Conservation (phyloP, 2,329 filamentous ascomycete species). For the Monilinia vaccinii-corymbosi region DNA sequence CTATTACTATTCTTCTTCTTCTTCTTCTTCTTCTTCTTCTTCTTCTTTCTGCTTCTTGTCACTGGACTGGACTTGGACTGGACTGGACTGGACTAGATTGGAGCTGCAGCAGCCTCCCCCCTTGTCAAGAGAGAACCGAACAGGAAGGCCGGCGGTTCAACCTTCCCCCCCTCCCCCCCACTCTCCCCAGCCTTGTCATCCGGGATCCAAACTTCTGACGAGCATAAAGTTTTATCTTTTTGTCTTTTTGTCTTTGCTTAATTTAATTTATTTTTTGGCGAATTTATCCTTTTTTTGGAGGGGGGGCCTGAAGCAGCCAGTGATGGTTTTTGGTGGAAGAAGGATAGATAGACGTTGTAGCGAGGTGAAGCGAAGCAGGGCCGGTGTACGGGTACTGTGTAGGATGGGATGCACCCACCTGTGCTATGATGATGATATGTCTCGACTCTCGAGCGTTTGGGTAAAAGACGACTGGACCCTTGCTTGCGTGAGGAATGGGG, state of each 20-base stretch:
- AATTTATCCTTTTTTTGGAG: too few species aligned
- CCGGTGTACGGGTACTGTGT: too few species aligned
- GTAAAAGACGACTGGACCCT: background rate
- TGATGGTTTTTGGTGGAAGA: too few species aligned
- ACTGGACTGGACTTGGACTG: too few species aligned
- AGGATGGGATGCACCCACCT: background rate
- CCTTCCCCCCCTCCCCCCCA: too few species aligned
- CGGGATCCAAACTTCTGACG: background rate
- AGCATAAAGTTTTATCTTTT: background rate
- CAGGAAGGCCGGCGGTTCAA: constrained; percentile 3
- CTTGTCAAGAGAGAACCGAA: background rate
- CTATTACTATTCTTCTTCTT: too few species aligned
- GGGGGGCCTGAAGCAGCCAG: too few species aligned
- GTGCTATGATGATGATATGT: constrained; percentile 6
- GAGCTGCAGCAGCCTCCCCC: background rate
- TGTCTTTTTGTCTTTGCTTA: background rate
- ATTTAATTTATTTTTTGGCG: background rate
- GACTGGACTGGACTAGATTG: background rate
- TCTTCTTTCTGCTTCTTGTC: too few species aligned
- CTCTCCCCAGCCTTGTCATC: constrained; percentile 7
- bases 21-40: too few species aligned
- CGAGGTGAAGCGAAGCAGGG: background rate
- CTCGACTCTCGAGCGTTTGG: background rate
- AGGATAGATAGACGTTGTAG: too few species aligned
- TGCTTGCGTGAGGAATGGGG: background rate